Evolutionary conservation across 495 filamentous ascomycete genomes (phyloP), one percentile per base, ranked within the genome.

Genomic region (Penicillium alfredii): DNA sequence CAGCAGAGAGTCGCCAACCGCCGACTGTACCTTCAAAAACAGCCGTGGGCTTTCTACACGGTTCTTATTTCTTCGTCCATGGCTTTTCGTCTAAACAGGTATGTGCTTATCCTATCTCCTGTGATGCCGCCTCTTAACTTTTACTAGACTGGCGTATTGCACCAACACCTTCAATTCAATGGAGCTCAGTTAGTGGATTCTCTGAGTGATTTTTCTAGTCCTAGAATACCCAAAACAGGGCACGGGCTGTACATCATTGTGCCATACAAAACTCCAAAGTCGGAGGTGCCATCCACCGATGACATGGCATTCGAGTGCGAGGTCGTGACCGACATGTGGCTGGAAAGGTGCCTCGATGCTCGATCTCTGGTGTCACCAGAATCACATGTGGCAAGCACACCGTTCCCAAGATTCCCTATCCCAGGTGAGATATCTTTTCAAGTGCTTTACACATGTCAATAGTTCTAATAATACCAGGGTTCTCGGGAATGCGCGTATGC

Each of bases 251-350:
- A 70, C 44, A 58, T 77, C 16, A 65, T 81, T 34, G 68, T 80
- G 13, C 74, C 78, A 6, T 74, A 78, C 46, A 66, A 61, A 24
- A 65, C 61, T 9, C 56, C 60, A 9, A 51, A 40, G 21, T 47
- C 51, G 8, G 42, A 61, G 14, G 41, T 66, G 32, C 60, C 70
- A 21, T 61, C 57, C 1, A 58, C 64, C 20, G 57, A 65, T 40
- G 64, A 68, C 33, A 54, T 56, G 44, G 61, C 62, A 4, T 66
- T 69, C 21, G 66, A 59, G 38, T 63, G 65, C 35, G 58, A 61
- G 21, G 58, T 80, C 27, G 82, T 94, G 23, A 96, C 86, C 7
- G 85, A 94, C 45, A 92, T 89, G 72, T 98, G 90, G 80, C 69
- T 97, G 23, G 92, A 98, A 60, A 72, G 77, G 27, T 97, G 90